Evolutionary conservation across 495 filamentous ascomycete species (phyloP), one percentile per base, ranked within the genome.

Genomic region (Trichoderma parareesei): DNA sequence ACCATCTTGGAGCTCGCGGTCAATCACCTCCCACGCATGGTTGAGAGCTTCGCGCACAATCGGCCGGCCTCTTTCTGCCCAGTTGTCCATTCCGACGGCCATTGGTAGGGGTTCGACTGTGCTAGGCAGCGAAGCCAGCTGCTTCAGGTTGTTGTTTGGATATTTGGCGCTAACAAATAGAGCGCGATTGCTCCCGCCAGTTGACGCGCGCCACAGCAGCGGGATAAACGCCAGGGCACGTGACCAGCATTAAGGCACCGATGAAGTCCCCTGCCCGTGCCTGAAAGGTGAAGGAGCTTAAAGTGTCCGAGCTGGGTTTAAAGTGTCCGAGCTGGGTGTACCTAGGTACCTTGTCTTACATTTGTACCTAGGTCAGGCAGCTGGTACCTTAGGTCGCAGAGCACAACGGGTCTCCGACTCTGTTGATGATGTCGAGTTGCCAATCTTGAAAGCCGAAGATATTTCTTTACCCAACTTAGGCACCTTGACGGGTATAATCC

Each of bases 21-120:
- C 72, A 63, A 81, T 70, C 37, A 66, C 64, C 65, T 80, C 75
- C 65, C 75, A 81, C 2, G 68, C 74, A 37, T 69, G 68, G 38
- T 73, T 67, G 8, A 82, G 68, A 18, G 79, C 77, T 38, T 75
- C 74, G 40, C 79, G 67, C 20, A 82, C 68, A 57, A 71, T 71
- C 55, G 73, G 72, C 55, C 71, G 73, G 42, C 76, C 79, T 37
- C 67, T 74, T 44, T 63, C 62, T 42, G 74, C 67, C 79, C 78
- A 80, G 62, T 67, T 73, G 7, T 72, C 74, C 78, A 77, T 81
- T 27, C 33, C 65, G 11, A 61, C 10, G 20, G 1, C 53, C 9
- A 11, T 38, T 37, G 4, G 0, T 35, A 35, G 13, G 18, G 20
- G 53, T 14, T 57, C 3, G 9, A 35, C 33, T 3, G 53, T 57